phyloP scores from a whole-genome alignment of 805 yeast genomes.

The Teunomyces funiuensis region DNA sequence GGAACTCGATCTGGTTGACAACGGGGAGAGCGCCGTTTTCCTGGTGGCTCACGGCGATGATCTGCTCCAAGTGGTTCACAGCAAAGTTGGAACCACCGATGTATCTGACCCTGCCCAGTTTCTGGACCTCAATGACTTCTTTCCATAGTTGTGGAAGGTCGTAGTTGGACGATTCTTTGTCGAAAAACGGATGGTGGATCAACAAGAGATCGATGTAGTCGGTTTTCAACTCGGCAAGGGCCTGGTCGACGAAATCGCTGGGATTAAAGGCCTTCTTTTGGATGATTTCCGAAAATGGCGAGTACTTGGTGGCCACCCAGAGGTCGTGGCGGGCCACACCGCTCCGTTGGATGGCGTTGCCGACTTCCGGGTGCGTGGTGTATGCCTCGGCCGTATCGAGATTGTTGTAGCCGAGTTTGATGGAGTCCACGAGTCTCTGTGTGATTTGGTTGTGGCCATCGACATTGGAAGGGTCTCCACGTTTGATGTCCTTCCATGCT shows the following conservation, averaged over 20 bases:
- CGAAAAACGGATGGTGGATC: constrained; percentile 61
- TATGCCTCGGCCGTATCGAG: constrained; percentile 26
- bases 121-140: constrained; percentile 50
- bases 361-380: constrained; percentile 27
- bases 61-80: constrained; percentile 44
- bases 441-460: constrained; percentile 16
- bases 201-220: constrained; percentile 61
- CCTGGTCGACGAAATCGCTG: constrained; percentile 45
- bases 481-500: constrained; percentile 43
- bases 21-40: constrained; percentile 47
- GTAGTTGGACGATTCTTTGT: constrained; percentile 33
- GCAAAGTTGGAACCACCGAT: constrained; percentile 75
- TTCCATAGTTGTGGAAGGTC: constrained; percentile 58
- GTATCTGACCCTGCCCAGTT: constrained; percentile 56
- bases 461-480: constrained; percentile 21
- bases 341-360: constrained; percentile 15
- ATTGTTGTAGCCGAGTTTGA: constrained; percentile 19
- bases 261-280: constrained; percentile 41
- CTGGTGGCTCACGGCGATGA: constrained; percentile 25
- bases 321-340: constrained; percentile 21
- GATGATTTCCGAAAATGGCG: constrained; percentile 33
- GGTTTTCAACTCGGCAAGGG: constrained; percentile 45
- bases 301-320: constrained; percentile 24
- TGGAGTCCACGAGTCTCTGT: constrained; percentile 14
- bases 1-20: constrained; percentile 70